A percentile compares a stretch with the other conserved stretches of the same genome.
Evolutionary conservation across 345 rosid genomes (phyloP).

Genomic region (Eucalyptus rudis): DNA sequence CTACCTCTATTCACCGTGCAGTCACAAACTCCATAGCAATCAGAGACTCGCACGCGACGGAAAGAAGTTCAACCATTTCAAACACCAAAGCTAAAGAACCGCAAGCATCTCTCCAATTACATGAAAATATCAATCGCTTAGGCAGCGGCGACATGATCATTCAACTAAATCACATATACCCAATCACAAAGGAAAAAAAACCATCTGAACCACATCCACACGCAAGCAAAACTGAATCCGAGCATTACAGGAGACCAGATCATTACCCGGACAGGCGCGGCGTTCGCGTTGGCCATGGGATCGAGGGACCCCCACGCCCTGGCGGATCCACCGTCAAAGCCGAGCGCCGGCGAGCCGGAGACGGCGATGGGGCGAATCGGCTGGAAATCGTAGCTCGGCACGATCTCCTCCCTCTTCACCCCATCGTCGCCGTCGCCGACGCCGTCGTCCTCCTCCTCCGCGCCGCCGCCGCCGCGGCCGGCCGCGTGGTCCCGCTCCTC

Average conservation of each 20-base stretch:
- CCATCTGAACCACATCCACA: not conserved
- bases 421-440: conserved; percentile 5
- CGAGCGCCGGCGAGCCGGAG: conserved; percentile 11
- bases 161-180: not conserved
- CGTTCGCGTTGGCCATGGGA: conserved; percentile 8
- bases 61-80: not conserved
- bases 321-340: conserved; percentile 26
- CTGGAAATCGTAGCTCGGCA: conserved; percentile 85
- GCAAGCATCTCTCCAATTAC: not conserved
- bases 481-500: not conserved
- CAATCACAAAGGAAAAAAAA: not conserved
- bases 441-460: not conserved
- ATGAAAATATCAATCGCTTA: not conserved
- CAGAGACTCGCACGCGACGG: not conserved
- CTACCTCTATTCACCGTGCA: not conserved
- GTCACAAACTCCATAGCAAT: not conserved
- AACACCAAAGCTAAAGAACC: not conserved
- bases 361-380: conserved; percentile 49
- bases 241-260: not conserved
- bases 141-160: not conserved
- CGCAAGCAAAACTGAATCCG: not conserved
- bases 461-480: not conserved
- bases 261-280: conserved; percentile 26
- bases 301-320: conserved; percentile 47
- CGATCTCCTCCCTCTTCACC: conserved; percentile 50